Conservation (phyloP, 108 stramenopile genomes). For the Fistulifera solaris region DNA sequence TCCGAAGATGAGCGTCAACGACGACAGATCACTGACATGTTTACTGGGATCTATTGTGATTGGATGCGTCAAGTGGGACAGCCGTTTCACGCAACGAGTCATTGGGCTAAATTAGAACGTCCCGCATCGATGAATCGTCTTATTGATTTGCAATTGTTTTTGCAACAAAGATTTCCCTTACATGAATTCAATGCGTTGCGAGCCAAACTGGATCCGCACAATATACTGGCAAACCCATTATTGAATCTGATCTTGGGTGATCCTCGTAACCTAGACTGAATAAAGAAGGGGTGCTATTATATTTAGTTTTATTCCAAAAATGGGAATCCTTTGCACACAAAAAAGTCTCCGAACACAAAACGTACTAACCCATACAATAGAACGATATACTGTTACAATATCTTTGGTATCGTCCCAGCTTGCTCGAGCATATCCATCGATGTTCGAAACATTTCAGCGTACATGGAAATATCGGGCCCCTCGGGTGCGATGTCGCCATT, state of each 20-base stretch:
- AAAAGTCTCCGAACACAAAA: no score
- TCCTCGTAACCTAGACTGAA: slow-evolving; percentile 6
- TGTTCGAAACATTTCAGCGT: slow-evolving; percentile 83
- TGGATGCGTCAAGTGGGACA: slow-evolving; percentile 60
- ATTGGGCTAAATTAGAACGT: slow-evolving; percentile 94
- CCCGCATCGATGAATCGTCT: slow-evolving; percentile 32
- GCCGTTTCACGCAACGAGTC: slow-evolving; percentile 60
- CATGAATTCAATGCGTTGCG: slow-evolving; percentile 56
- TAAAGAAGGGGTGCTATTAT: no score
- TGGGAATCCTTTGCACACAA: no score
- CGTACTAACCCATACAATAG: background rate
- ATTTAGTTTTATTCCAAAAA: no score
- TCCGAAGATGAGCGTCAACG: slow-evolving; percentile 68
- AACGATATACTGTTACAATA: background rate
- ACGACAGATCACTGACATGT: slow-evolving; percentile 72
- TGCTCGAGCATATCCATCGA: slow-evolving; percentile 84
- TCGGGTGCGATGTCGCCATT: slow-evolving; percentile 31
- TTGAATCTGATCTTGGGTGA: slow-evolving; percentile 36
- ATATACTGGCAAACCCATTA: slow-evolving; percentile 31
- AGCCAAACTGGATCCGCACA: slow-evolving; percentile 60
- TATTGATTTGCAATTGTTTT: slow-evolving; percentile 31
- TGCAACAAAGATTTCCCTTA: slow-evolving; percentile 39
- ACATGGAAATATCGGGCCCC: slow-evolving; percentile 71
- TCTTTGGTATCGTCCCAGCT: background rate
- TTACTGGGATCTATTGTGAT: slow-evolving; percentile 65